Conservation (phyloP, 495 filamentous ascomycete genomes). For the Thozetella sp. region DNA sequence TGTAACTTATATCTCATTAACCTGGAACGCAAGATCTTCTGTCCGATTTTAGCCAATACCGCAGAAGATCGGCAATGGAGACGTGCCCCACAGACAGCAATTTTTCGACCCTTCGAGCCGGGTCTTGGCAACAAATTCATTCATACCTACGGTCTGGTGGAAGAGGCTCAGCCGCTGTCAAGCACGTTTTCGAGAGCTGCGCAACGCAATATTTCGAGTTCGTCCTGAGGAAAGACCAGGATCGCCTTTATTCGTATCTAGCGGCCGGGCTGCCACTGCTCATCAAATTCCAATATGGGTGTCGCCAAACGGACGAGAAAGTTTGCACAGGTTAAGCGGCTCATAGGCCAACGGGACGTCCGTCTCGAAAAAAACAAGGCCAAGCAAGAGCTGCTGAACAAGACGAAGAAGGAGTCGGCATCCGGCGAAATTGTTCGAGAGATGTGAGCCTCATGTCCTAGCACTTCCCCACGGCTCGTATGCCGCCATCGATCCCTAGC, state of each 20-base stretch:
- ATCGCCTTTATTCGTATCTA: too few species aligned
- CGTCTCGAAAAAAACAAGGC: conserved; percentile 63
- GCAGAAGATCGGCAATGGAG: background rate
- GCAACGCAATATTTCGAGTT: too few species aligned
- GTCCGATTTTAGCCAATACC: conserved; percentile 4
- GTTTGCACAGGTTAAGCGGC: conserved; percentile 56
- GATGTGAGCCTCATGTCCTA: conserved; percentile 54
- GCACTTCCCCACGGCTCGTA: background rate
- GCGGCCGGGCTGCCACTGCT: background rate
- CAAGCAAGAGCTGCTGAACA: conserved; percentile 47
- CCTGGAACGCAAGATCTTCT: conserved; percentile 3
- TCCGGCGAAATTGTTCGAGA: conserved; percentile 61
- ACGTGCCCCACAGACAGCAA: background rate
- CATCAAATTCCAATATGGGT: too few species aligned
- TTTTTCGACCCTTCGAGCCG: conserved; percentile 2
- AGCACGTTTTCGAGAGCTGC: too few species aligned
- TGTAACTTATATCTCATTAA: background rate
- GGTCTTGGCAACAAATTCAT: conserved; percentile 3
- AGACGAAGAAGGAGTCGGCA: conserved; percentile 50
- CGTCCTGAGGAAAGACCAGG: too few species aligned
- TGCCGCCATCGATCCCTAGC: background rate
- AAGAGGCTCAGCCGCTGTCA: too few species aligned
- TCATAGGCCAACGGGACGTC: conserved; percentile 64
- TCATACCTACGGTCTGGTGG: background rate
- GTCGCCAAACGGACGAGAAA: conserved; percentile 31